Evolutionary conservation across 306 rosid species (phyloP).

Genomic region (Trifolium subterraneum): DNA sequence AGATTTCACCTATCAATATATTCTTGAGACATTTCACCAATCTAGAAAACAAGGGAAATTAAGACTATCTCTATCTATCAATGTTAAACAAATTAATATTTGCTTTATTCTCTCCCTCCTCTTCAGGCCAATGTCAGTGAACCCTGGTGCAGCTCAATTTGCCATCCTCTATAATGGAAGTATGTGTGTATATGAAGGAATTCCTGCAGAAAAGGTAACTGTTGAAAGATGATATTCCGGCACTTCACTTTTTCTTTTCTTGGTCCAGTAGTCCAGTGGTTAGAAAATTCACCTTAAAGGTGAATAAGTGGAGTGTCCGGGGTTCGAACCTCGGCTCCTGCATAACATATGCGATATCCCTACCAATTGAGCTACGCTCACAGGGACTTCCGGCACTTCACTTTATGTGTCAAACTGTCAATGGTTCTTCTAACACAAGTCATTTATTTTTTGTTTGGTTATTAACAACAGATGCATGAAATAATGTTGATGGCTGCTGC

Average conservation of each 20-base stretch:
- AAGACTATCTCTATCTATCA: not conserved
- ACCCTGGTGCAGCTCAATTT: conserved; percentile 48
- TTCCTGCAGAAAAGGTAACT: conserved; percentile 66
- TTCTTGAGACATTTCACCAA: not conserved
- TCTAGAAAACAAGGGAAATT: conserved; percentile 16
- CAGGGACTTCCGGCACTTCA: too few species aligned
- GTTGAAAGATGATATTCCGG: conserved; percentile 12
- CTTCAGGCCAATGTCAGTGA: conserved; percentile 50
- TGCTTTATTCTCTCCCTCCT: not conserved
- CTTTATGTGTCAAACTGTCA: not conserved
- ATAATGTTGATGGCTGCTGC: conserved; percentile 59
- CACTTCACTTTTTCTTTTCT: too few species aligned
- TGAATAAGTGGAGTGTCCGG: too few species aligned
- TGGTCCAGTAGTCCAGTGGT: too few species aligned
- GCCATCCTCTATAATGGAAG: conserved; percentile 66
- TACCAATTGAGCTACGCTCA: too few species aligned
- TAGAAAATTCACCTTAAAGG: too few species aligned
- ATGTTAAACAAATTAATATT: not conserved
- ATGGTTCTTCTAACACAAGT: not conserved
- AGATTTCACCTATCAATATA: conserved; percentile 33
- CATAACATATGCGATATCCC: too few species aligned
- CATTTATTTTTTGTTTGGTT: not conserved
- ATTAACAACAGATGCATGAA: conserved; percentile 60
- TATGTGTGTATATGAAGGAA: conserved; percentile 60
- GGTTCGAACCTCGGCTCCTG: too few species aligned